phyloP scores from a whole-genome alignment of 305 asterid genomes.

The Withania somnifera region DNA sequence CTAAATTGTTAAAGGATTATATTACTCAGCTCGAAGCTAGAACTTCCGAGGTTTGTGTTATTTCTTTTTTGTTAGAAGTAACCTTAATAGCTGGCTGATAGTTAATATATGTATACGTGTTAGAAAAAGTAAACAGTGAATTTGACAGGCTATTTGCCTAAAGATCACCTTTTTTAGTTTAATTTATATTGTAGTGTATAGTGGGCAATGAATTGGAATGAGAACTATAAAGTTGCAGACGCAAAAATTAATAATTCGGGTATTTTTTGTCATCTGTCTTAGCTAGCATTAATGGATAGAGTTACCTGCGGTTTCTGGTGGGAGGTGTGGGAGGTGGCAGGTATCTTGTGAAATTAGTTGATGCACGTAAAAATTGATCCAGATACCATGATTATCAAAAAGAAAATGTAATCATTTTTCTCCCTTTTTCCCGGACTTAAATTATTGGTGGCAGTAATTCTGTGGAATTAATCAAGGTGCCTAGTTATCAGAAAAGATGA shows the following conservation, averaged over 20 bases:
- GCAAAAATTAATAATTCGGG: background rate
- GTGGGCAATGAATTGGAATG: too few relatives aligned
- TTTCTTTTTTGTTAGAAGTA: too few relatives aligned
- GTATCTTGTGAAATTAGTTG: background rate
- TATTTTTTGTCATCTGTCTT: background rate
- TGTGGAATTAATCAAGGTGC: too few relatives aligned
- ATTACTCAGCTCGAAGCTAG: slow-evolving; percentile 57
- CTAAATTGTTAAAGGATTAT: slow-evolving; percentile 42
- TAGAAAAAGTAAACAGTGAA: background rate
- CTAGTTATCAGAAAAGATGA: too few relatives aligned
- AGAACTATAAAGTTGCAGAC: background rate
- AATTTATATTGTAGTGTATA: background rate
- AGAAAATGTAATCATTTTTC: too few relatives aligned
- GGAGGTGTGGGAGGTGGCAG: background rate
- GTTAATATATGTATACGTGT: background rate
- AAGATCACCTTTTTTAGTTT: background rate
- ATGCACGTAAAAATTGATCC: too few relatives aligned
- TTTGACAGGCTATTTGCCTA: background rate
- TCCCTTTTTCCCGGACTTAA: background rate
- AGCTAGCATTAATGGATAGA: too few relatives aligned
- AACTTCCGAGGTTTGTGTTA: slow-evolving; percentile 52
- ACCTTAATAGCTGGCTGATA: background rate
- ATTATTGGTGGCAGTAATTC: too few relatives aligned
- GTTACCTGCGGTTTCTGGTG: too few relatives aligned
- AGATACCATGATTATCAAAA: too few relatives aligned